A percentile compares a stretch with the other conserved stretches of the same genome.
Conservation (phyloP, 768 basidiomycete species). For the Mycena leptocephala region DNA sequence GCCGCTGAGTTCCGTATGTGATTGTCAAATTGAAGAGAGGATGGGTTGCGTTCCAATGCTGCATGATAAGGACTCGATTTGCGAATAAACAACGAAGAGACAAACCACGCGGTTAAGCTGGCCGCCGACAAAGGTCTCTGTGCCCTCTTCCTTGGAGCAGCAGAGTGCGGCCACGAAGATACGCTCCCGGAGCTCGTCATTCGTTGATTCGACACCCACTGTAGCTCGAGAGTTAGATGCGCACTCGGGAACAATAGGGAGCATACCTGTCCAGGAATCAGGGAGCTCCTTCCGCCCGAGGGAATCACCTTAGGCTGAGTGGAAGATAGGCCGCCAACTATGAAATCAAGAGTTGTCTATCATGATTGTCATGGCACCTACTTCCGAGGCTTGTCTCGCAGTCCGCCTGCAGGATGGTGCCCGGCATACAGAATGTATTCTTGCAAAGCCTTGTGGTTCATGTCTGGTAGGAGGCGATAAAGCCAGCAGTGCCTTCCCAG, state of each 20-base stretch:
- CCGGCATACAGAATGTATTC: slow-evolving; percentile 90
- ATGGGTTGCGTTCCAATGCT: slow-evolving; percentile 90
- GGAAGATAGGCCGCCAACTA: slow-evolving; percentile 81
- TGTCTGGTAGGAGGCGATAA: slow-evolving; percentile 93
- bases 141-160: slow-evolving; percentile 81
- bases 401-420: slow-evolving; percentile 88
- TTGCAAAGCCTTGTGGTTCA: slow-evolving; percentile 83
- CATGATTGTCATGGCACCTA: slow-evolving; percentile 51
- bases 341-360: neutral
- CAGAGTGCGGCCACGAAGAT: slow-evolving; percentile 71
- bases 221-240: slow-evolving; percentile 29
- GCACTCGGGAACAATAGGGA: neutral
- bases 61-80: too few species aligned
- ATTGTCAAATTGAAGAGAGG: slow-evolving; percentile 85
- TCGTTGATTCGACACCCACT: slow-evolving; percentile 52
- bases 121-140: slow-evolving; percentile 70
- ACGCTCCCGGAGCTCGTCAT: too few species aligned
- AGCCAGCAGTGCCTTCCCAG: slow-evolving; percentile 82
- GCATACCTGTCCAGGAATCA: slow-evolving; percentile 54
- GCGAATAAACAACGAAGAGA: too few species aligned
- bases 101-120: slow-evolving; percentile 74
- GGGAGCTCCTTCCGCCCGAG: slow-evolving; percentile 57
- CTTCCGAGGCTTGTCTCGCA: slow-evolving; percentile 98
- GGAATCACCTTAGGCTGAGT: slow-evolving; percentile 87
- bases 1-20: slow-evolving; percentile 48